Conservation (phyloP, 176 grass and related monocot genomes). For the Chrysopogon serrulatus region DNA sequence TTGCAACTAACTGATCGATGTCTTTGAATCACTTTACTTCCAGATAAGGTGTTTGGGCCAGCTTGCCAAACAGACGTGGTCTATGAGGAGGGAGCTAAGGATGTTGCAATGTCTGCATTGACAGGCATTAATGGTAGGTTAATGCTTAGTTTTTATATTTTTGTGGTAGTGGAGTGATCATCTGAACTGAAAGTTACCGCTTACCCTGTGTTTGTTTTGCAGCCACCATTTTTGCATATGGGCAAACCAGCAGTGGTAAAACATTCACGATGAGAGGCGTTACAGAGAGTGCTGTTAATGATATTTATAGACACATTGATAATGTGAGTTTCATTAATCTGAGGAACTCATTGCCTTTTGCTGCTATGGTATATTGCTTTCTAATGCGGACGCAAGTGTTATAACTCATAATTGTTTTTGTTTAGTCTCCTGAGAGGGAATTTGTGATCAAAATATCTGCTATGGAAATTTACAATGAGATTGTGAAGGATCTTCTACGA, state of each 20-base stretch:
- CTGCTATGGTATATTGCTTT: not conserved
- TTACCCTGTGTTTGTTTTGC: conserved; percentile 38
- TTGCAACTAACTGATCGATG: conserved; percentile 18
- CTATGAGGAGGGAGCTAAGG: conserved; percentile 88
- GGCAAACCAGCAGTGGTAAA: conserved; percentile 98
- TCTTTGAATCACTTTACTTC: conserved; percentile 10
- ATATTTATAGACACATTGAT: conserved; percentile 66
- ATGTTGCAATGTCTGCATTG: conserved; percentile 63
- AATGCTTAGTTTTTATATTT: conserved; percentile 1
- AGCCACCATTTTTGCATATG: conserved; percentile 86
- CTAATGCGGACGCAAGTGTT: not conserved
- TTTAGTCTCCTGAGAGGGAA: conserved; percentile 75
- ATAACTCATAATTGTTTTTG: conserved; percentile 18
- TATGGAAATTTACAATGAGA: conserved; percentile 95
- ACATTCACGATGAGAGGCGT: conserved; percentile 96
- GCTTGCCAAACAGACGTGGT: conserved; percentile 49
- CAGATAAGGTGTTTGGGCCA: conserved; percentile 54
- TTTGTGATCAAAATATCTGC: conserved; percentile 59
- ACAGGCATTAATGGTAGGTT: conserved; percentile 51
- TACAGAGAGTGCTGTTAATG: conserved; percentile 78
- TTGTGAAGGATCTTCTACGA: conserved; percentile 89
- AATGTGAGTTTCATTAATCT: conserved; percentile 42
- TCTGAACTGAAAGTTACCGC: not conserved
- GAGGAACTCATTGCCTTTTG: not conserved
- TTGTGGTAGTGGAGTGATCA: not conserved